Evolutionary conservation across 768 basidiomycete genomes (phyloP).

Genomic region (Postia placenta): DNA sequence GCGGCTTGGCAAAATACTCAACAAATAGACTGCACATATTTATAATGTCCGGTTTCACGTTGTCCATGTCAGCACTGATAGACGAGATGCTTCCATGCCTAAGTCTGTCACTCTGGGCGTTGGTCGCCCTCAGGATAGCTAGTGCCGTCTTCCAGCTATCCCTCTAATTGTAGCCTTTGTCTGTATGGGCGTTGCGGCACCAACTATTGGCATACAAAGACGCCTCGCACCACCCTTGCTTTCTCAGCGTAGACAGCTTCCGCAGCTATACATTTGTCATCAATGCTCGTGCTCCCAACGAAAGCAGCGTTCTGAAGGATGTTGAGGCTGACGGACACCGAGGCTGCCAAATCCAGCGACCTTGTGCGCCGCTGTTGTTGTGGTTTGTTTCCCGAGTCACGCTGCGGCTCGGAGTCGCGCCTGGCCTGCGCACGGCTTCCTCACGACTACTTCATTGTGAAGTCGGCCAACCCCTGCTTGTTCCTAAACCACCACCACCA

Average conservation of each 20-base stretch:
- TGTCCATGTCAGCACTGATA: no score
- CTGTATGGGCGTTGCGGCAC: no score
- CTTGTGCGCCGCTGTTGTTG: slow-evolving; percentile 18
- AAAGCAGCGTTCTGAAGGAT: no score
- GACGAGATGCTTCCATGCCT: no score
- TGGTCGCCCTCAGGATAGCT: no score
- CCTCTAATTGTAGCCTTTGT: neutral
- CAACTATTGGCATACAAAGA: no score
- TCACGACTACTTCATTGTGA: slow-evolving; percentile 17
- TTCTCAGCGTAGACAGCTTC: no score
- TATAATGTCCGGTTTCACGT: neutral
- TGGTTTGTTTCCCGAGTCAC: slow-evolving; percentile 20
- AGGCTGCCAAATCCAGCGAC: slow-evolving; percentile 11
- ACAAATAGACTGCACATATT: slow-evolving; percentile 40
- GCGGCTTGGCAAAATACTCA: slow-evolving; percentile 67
- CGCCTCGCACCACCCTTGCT: no score
- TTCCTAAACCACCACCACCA: slow-evolving; percentile 9
- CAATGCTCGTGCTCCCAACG: neutral
- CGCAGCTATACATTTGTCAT: no score
- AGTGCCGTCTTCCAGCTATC: neutral
- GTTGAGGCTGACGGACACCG: no score
- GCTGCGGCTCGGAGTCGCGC: slow-evolving; percentile 14
- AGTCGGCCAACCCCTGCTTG: slow-evolving; percentile 12
- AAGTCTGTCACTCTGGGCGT: no score
- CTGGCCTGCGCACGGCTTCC: slow-evolving; percentile 15